Percentiles rank a stretch among this genome's conserved stretches.
Conservation (phyloP, 208 protist genomes). For the Tetramitus jugosus region DNA sequence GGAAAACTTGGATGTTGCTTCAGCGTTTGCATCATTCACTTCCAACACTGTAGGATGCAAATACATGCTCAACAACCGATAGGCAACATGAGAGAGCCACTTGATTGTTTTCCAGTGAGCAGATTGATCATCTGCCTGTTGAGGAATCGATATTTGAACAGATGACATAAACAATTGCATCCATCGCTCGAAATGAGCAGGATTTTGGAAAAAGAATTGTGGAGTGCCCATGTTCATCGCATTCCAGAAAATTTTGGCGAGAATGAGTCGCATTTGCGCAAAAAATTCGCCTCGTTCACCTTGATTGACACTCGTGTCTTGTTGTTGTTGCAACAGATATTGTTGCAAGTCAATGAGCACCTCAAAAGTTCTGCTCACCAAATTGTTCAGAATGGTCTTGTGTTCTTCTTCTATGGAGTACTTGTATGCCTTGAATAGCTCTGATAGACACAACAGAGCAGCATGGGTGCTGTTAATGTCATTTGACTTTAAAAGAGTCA, state of each 20-base stretch:
- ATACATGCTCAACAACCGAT: not conserved
- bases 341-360: not conserved
- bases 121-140: not conserved
- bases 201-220: not conserved
- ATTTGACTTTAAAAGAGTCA: not conserved
- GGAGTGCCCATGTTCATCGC: not conserved
- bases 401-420: not conserved
- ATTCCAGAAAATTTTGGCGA: not conserved
- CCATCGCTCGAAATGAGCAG: not conserved
- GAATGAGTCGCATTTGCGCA: not conserved
- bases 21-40: too few species aligned
- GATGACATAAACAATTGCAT: not conserved
- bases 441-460: not conserved
- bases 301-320: not conserved
- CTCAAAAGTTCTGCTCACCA: not conserved
- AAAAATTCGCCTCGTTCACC: not conserved
- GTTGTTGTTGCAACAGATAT: not conserved
- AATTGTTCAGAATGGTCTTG: not conserved
- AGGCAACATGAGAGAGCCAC: conserved; percentile 30
- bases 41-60: too few species aligned
- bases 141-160: not conserved
- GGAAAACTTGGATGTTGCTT: not conserved
- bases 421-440: not conserved
- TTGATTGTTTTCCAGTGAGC: conserved; percentile 34
- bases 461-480: not conserved